Conservation (phyloP, 176 grass and related monocot genomes). For the Lolium perenne region DNA sequence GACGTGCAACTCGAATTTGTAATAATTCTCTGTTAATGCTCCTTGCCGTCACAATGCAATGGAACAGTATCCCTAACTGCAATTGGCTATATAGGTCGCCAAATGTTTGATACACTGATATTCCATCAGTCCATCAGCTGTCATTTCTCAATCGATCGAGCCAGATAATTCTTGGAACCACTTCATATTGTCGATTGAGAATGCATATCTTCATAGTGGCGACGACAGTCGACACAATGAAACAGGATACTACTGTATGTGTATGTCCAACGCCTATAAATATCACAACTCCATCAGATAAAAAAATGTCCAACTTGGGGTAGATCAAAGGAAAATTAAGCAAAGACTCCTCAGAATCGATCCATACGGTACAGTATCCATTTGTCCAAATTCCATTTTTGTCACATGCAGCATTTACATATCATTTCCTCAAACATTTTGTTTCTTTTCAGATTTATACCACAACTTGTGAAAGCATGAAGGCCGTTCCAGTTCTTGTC, state of each 20-base stretch:
- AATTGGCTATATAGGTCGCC: not conserved
- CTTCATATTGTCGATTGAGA: not conserved
- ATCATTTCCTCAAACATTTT: not conserved
- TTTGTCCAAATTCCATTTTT: not conserved
- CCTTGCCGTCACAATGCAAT: not conserved
- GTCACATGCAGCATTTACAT: not conserved
- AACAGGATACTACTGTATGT: not conserved
- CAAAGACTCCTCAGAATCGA: too few relatives aligned
- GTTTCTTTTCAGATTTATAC: not conserved
- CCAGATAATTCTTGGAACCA: not conserved
- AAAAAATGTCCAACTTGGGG: not conserved
- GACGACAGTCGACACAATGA: not conserved
- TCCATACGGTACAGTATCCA: not conserved
- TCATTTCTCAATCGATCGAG: slow-evolving; percentile 2
- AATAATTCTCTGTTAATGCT: not conserved
- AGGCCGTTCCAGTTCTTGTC: not conserved
- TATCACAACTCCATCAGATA: not conserved
- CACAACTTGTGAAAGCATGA: slow-evolving; percentile 4
- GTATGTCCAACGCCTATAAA: slow-evolving; percentile 23
- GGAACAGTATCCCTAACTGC: not conserved
- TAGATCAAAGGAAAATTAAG: not conserved
- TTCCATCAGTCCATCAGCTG: slow-evolving; percentile 14
- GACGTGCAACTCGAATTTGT: not conserved
- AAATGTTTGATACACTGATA: not conserved
- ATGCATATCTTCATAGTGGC: not conserved